phyloP scores from a whole-genome alignment of 192 early-diverging fungal genomes.

The Rhizoclosmatium sp. region DNA sequence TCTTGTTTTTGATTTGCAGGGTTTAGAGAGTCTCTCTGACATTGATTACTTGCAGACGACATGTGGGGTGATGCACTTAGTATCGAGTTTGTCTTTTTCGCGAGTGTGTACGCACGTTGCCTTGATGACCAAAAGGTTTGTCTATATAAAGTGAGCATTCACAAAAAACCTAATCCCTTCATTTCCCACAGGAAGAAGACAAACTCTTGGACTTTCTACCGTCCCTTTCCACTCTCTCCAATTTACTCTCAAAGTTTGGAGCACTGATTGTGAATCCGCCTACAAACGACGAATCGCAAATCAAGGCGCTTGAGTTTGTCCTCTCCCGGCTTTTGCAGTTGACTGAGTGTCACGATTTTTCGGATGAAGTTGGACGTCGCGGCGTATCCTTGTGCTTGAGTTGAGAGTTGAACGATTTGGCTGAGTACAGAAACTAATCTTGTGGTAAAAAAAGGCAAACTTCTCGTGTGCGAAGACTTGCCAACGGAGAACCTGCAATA shows the following conservation, averaged over 20 bases:
- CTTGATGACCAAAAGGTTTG: constrained; percentile 21
- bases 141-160: neutral
- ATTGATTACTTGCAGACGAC: constrained; percentile 1
- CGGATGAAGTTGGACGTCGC: constrained; percentile 87
- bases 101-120: constrained; percentile 10
- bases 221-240: constrained; percentile 19
- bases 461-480: constrained; percentile 77
- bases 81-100: constrained; percentile 31
- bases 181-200: constrained; percentile 1
- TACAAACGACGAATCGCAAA: constrained; percentile 52
- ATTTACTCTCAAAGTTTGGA: neutral
- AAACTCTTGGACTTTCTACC: constrained; percentile 30
- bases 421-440: neutral
- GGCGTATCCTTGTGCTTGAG: constrained; percentile 79
- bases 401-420: constrained; percentile 35
- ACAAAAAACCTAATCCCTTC: neutral
- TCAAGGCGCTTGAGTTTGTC: constrained; percentile 69
- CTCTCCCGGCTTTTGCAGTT: constrained; percentile 78
- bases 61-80: constrained; percentile 17
- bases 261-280: constrained; percentile 12
- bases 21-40: neutral
- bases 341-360: constrained; percentile 78
- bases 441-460: constrained; percentile 60
- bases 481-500: constrained; percentile 78
- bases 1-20: neutral